Percentiles rank a stretch among this genome's conserved stretches.
Conservation (phyloP, 2,329 filamentous ascomycete species). For the Fusarium brachygibbosum region DNA sequence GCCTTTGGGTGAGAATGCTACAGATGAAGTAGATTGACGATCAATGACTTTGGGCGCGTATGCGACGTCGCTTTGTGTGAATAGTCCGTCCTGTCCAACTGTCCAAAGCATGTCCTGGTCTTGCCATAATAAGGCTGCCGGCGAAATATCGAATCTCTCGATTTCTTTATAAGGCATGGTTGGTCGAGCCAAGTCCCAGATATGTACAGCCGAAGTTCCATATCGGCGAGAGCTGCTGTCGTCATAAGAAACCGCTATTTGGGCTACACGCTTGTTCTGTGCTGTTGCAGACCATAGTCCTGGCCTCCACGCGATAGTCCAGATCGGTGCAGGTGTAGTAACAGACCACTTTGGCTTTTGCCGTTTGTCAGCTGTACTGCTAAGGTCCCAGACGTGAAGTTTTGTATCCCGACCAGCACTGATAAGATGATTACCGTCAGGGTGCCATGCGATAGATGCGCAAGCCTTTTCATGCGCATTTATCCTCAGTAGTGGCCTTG, state of each 20-base stretch:
- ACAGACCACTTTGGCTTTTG: constrained; percentile 75
- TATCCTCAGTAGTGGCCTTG: constrained; percentile 68
- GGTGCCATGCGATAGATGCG: constrained; percentile 74
- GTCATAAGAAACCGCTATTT: constrained; percentile 73
- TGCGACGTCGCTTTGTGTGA: constrained; percentile 75
- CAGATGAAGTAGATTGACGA: constrained; percentile 70
- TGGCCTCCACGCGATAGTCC: constrained; percentile 72
- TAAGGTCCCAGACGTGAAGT: constrained; percentile 76
- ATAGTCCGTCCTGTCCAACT: constrained; percentile 71
- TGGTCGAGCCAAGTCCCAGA: constrained; percentile 77
- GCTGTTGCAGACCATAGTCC: constrained; percentile 75
- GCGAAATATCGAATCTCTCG: constrained; percentile 70
- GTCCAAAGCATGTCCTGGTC: constrained; percentile 76
- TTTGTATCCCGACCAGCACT: constrained; percentile 73
- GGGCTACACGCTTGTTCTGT: constrained; percentile 70
- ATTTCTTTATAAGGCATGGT: constrained; percentile 77
- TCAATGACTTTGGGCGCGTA: constrained; percentile 75
- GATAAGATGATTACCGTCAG: constrained; percentile 74
- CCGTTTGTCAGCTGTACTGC: constrained; percentile 69
- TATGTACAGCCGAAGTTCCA: constrained; percentile 71
- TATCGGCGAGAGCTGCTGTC: constrained; percentile 66
- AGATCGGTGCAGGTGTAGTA: constrained; percentile 71
- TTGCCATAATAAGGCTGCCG: constrained; percentile 72
- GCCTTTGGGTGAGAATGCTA: constrained; percentile 71
- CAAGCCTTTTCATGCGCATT: constrained; percentile 73